A percentile compares a stretch with the other conserved stretches of the same genome.
These are phyloP conservation scores for Lentinula raphanica DNA, from an alignment of 768 basidiomycete species.

Conservation along the genomic window DNA sequence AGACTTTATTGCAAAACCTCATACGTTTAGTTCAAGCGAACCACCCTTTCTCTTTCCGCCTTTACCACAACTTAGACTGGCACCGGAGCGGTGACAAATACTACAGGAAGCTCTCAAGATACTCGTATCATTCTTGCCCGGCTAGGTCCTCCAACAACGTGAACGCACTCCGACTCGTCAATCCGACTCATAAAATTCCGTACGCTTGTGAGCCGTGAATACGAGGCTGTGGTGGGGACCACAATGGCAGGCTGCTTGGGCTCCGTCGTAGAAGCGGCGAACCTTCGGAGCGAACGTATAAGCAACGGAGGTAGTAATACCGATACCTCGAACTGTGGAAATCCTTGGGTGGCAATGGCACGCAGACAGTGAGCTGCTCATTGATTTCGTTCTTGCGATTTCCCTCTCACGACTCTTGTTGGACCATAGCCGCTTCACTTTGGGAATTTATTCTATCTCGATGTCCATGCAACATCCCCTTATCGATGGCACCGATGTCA, in stretches of 20 bases:
- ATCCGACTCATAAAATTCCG: neutral
- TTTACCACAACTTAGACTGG: constrained; percentile 23
- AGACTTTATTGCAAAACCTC: constrained; percentile 23
- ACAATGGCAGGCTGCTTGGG: constrained; percentile 44
- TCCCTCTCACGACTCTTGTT: no score
- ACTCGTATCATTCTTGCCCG: constrained; percentile 39
- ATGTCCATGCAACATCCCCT: constrained; percentile 78
- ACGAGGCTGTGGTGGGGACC: constrained; percentile 5
- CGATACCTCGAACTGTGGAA: constrained; percentile 4
- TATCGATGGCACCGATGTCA: constrained; percentile 81
- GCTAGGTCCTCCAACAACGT: constrained; percentile 60
- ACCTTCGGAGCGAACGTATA: neutral
- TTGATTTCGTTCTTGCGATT: constrained; percentile 14
- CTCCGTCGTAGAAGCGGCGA: constrained; percentile 31
- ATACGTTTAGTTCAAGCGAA: constrained; percentile 11
- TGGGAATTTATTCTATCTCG: constrained; percentile 86
- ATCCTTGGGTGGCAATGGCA: constrained; percentile 11
- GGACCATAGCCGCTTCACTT: constrained; percentile 72
- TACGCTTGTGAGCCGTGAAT: neutral
- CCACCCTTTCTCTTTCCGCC: constrained; percentile 1
- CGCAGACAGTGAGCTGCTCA: constrained; percentile 37
- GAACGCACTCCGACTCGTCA: constrained; percentile 53
- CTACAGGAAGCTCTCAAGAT: neutral
- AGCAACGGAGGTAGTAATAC: neutral
- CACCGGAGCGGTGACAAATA: constrained; percentile 37